Percentiles rank a stretch among this genome's conserved stretches.
Conservation (phyloP, 2,329 filamentous ascomycete genomes). For the Ophiostoma novo-ulmi region DNA sequence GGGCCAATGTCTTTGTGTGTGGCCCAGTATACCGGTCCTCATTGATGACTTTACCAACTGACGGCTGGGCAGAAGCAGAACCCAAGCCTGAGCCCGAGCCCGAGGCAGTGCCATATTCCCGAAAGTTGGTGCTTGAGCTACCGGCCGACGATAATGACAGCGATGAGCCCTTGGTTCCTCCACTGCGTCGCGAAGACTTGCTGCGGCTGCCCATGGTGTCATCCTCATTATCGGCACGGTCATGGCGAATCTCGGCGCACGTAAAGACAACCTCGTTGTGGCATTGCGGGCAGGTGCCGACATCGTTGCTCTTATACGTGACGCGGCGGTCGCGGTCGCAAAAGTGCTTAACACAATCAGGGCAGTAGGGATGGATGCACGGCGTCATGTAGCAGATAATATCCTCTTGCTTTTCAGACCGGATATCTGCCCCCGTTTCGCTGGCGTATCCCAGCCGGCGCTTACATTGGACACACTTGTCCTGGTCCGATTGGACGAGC, state of each 20-base stretch:
- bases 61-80: background rate
- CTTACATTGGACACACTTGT: constrained; percentile 66
- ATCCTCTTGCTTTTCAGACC: constrained; percentile 56
- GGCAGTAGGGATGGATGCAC: constrained; percentile 82
- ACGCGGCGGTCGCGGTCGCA: constrained; percentile 46
- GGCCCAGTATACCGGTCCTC: constrained; percentile 70
- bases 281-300: constrained; percentile 64
- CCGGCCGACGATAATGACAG: background rate
- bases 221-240: constrained; percentile 54
- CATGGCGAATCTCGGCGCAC: constrained; percentile 64
- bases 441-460: constrained; percentile 56
- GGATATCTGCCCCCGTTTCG: constrained; percentile 39
- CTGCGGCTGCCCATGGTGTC: constrained; percentile 44
- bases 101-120: background rate
- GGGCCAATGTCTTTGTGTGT: constrained; percentile 82
- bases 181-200: background rate
- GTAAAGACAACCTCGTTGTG: constrained; percentile 56
- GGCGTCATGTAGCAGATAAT: constrained; percentile 74
- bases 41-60: constrained; percentile 46
- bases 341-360: constrained; percentile 61
- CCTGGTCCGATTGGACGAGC: constrained; percentile 74
- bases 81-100: background rate
- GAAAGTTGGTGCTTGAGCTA: background rate
- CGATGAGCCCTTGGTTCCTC: background rate
- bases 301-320: constrained; percentile 39